Conservation (phyloP, 2,329 filamentous ascomycete species). For the Thielaviopsis populi region DNA sequence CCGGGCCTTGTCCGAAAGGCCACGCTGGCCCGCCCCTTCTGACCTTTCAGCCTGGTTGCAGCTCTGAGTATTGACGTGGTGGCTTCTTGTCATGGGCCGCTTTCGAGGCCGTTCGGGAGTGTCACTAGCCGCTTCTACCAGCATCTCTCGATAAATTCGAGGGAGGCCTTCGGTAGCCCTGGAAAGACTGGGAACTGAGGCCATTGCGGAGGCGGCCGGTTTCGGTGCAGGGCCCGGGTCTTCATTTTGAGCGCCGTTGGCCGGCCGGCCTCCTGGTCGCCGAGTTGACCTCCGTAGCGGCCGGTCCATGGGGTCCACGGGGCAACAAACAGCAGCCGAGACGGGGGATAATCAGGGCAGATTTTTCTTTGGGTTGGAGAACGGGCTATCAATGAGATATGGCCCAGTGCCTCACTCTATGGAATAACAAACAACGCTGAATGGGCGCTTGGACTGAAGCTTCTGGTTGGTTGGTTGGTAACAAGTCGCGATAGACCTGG, state of each 20-base stretch:
- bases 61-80: background rate
- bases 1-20: background rate
- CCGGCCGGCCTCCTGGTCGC: background rate
- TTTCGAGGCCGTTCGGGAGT: constrained; percentile 4
- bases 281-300: constrained; percentile 4
- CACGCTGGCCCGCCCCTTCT: background rate
- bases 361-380: too few relatives aligned
- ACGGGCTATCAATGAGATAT: too few relatives aligned
- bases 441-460: too few relatives aligned
- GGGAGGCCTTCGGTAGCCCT: background rate
- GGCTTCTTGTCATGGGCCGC: constrained; percentile 5
- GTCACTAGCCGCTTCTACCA: background rate
- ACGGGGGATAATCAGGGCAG: background rate
- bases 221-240: background rate
- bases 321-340: background rate
- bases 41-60: background rate
- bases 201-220: background rate
- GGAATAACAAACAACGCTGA: background rate
- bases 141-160: constrained; percentile 13
- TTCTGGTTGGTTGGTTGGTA: background rate
- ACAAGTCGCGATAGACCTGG: background rate
- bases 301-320: constrained; percentile 1
- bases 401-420: too few relatives aligned
- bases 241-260: background rate
- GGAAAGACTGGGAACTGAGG: background rate